phyloP scores from a whole-genome alignment of 805 yeast genomes.

The Candida maltosa region DNA sequence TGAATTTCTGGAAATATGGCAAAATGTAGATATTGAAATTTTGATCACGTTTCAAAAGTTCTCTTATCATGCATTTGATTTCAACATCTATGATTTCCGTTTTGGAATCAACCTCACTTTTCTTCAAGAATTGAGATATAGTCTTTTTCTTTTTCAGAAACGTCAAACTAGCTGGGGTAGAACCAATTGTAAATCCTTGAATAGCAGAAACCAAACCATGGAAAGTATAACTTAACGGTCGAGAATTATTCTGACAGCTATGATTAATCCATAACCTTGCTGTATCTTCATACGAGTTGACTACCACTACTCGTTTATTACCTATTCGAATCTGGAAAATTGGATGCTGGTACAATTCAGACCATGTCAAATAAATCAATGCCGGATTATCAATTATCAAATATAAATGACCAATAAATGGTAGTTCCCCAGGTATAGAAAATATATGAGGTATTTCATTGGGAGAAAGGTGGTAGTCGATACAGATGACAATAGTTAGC shows the following conservation, averaged over 20 bases:
- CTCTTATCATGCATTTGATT: slow-evolving; percentile 21
- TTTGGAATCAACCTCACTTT: slow-evolving; percentile 27
- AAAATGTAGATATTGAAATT: slow-evolving; percentile 37
- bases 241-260: slow-evolving; percentile 54
- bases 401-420: slow-evolving; percentile 50
- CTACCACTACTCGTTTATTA: slow-evolving; percentile 52
- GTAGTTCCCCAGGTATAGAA: slow-evolving; percentile 40
- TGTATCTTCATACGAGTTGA: slow-evolving; percentile 59
- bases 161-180: slow-evolving; percentile 55
- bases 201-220: slow-evolving; percentile 56
- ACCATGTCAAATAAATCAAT: slow-evolving; percentile 43
- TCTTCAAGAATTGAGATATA: slow-evolving; percentile 43
- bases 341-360: slow-evolving; percentile 31
- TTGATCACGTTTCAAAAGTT: slow-evolving; percentile 5
- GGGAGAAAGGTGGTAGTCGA: no score
- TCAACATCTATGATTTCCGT: slow-evolving; percentile 36
- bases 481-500: no score
- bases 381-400: slow-evolving; percentile 51
- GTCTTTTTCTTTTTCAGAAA: slow-evolving; percentile 47
- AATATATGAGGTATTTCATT: slow-evolving; percentile 34
- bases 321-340: slow-evolving; percentile 69
- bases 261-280: slow-evolving; percentile 47
- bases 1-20: slow-evolving; percentile 45
- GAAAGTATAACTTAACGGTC: slow-evolving; percentile 67
- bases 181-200: slow-evolving; percentile 61